These are phyloP conservation scores for Naganishia vaughanmartiniae DNA, from an alignment of 768 basidiomycete species.

Conservation along the genomic window DNA sequence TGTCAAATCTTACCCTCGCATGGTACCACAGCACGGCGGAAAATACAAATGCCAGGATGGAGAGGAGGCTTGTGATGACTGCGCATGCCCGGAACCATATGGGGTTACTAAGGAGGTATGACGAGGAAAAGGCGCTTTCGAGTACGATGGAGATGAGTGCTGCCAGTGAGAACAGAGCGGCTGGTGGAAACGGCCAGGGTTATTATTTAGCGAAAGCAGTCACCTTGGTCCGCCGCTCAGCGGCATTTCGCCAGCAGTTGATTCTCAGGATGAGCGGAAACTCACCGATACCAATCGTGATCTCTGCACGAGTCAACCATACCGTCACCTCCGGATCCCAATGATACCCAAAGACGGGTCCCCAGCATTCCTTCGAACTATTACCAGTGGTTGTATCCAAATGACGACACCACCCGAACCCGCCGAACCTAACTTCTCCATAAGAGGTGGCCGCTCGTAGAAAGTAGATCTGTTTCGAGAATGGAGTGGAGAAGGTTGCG, in stretches of 20 bases:
- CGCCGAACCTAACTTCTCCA: slow-evolving; percentile 33
- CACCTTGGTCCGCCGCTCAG: no score
- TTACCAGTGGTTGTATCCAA: no score
- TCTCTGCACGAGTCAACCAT: slow-evolving; percentile 21
- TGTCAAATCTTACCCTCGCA: slow-evolving; percentile 23
- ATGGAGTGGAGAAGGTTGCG: slow-evolving; percentile 46
- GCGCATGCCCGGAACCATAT: slow-evolving; percentile 25
- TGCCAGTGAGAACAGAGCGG: slow-evolving; percentile 15
- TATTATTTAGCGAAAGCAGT: no score
- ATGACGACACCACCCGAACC: slow-evolving; percentile 36
- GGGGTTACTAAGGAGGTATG: slow-evolving; percentile 27
- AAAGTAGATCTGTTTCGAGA: slow-evolving; percentile 43
- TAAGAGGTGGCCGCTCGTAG: slow-evolving; percentile 24
- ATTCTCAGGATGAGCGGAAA: no score
- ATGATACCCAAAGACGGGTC: slow-evolving; percentile 16
- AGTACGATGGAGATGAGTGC: slow-evolving; percentile 14
- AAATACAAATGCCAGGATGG: slow-evolving; percentile 26
- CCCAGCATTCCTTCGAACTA: slow-evolving; percentile 14
- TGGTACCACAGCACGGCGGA: slow-evolving; percentile 23
- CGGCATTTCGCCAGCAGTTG: no score
- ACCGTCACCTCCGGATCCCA: slow-evolving; percentile 26
- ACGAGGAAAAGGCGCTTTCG: slow-evolving; percentile 1
- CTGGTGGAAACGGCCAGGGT: neutral
- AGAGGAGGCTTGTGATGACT: slow-evolving; percentile 19
- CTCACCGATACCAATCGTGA: slow-evolving; percentile 29